Percentiles rank a stretch among this genome's conserved stretches.
Evolutionary conservation across 2,329 filamentous ascomycete species (phyloP).

Genomic region (Aspergillaceae sp.): DNA sequence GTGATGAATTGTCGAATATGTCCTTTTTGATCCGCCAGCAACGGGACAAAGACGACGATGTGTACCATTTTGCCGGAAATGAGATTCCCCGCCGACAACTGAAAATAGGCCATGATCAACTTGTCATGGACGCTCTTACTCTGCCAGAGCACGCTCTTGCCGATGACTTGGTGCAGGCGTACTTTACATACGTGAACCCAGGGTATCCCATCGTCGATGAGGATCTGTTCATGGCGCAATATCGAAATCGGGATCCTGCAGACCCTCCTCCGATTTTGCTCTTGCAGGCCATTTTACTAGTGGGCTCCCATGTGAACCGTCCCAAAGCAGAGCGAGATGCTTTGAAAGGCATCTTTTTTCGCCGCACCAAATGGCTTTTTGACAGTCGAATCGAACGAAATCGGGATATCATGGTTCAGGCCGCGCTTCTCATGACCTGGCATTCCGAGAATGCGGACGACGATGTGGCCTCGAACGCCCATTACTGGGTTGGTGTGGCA

Average conservation of each 20-base stretch:
- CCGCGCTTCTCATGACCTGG: constrained; percentile 48
- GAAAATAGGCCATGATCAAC: constrained; percentile 37
- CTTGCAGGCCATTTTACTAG: constrained; percentile 44
- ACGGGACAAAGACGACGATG: constrained; percentile 32
- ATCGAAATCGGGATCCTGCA: constrained; percentile 38
- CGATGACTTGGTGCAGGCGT: constrained; percentile 44
- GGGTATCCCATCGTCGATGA: constrained; percentile 47
- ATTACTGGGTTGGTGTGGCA: constrained; percentile 47
- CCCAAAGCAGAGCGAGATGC: constrained; percentile 34
- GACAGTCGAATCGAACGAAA: constrained; percentile 48
- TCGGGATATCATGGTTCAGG: constrained; percentile 47
- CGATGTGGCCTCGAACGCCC: constrained; percentile 47
- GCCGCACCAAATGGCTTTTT: constrained; percentile 46
- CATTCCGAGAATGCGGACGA: constrained; percentile 46
- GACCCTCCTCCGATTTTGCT: constrained; percentile 42
- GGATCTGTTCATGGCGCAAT: constrained; percentile 44
- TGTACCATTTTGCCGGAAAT: constrained; percentile 39
- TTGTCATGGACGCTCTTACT: constrained; percentile 42
- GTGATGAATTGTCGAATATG: constrained; percentile 49
- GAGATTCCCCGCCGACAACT: constrained; percentile 36
- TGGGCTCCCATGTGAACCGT: constrained; percentile 44
- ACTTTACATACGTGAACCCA: constrained; percentile 44
- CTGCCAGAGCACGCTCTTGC: constrained; percentile 42
- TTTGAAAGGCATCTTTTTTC: constrained; percentile 43
- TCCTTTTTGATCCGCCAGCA: constrained; percentile 48